Evolutionary conservation across 495 filamentous ascomycete species (phyloP).

Genomic region (Terfezia boudieri): DNA sequence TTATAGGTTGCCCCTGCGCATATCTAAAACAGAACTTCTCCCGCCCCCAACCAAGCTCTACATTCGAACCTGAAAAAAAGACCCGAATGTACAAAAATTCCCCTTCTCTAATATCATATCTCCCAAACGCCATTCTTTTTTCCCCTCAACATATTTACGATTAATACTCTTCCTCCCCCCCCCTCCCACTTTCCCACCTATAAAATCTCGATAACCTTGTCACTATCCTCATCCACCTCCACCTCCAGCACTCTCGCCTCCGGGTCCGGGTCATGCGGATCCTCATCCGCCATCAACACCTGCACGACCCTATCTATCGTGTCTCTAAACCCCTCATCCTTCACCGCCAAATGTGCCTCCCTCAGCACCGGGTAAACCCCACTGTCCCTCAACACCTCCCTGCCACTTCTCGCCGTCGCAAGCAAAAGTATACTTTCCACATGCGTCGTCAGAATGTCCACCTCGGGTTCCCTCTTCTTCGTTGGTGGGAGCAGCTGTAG

Average conservation of each 20-base stretch:
- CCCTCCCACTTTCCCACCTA: neutral
- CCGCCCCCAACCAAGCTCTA: too few species aligned
- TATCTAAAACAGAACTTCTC: too few species aligned
- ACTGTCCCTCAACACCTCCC: slow-evolving; percentile 40
- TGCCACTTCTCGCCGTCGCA: slow-evolving; percentile 53
- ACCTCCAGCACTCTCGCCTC: slow-evolving; percentile 6
- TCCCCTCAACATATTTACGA: too few species aligned
- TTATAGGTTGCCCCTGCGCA: too few species aligned
- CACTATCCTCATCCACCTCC: slow-evolving; percentile 24
- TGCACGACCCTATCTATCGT: slow-evolving; percentile 79
- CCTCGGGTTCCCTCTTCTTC: slow-evolving; percentile 59
- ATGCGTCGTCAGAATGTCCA: slow-evolving; percentile 55
- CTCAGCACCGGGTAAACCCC: slow-evolving; percentile 76
- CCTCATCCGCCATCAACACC: slow-evolving; percentile 71
- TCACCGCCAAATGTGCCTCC: slow-evolving; percentile 58
- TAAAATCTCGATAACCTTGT: slow-evolving; percentile 26
- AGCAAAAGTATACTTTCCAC: slow-evolving; percentile 69
- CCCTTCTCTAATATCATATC: too few species aligned
- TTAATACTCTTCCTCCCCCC: too few species aligned
- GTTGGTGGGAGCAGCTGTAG: slow-evolving; percentile 72
- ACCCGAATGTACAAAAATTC: too few species aligned
- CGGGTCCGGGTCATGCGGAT: slow-evolving; percentile 18
- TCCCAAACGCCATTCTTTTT: too few species aligned
- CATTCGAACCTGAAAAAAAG: too few species aligned
- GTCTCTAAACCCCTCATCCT: slow-evolving; percentile 63